These are phyloP conservation scores for Immersiporthe knoxdaviesiana DNA, from an alignment of 2,329 filamentous ascomycete species.

Conservation along the genomic window DNA sequence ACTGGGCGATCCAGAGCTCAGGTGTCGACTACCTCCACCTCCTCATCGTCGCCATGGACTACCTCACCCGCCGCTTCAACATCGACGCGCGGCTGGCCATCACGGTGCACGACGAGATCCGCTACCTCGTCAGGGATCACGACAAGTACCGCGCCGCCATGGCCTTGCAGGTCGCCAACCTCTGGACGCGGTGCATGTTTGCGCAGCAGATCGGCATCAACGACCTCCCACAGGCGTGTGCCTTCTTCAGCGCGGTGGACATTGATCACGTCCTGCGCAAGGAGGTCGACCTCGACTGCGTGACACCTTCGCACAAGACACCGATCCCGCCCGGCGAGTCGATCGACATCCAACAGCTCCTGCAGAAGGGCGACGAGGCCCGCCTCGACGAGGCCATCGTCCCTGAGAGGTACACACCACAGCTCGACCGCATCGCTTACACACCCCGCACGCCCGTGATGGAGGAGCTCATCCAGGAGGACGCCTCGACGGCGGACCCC, in stretches of 20 bases:
- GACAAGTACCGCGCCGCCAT: constrained; percentile 90
- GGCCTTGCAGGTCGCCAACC: constrained; percentile 89
- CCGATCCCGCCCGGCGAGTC: constrained; percentile 85
- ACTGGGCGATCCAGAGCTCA: constrained; percentile 98
- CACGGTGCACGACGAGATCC: constrained; percentile 96
- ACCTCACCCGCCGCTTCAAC: constrained; percentile 82
- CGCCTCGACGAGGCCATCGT: constrained; percentile 67
- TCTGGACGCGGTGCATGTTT: constrained; percentile 98
- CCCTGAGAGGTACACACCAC: constrained; percentile 58
- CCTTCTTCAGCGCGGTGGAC: constrained; percentile 94
- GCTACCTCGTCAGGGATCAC: constrained; percentile 83
- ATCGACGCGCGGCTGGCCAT: constrained; percentile 85
- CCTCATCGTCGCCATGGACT: constrained; percentile 92
- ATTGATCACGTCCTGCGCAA: constrained; percentile 96
- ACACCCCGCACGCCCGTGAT: constrained; percentile 77
- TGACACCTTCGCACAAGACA: constrained; percentile 82
- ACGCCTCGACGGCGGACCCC: constrained; percentile 49
- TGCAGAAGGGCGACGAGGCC: constrained; percentile 72
- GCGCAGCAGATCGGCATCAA: constrained; percentile 94
- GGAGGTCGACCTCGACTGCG: constrained; percentile 96
- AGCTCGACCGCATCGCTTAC: constrained; percentile 68
- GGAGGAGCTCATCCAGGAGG: constrained; percentile 63
- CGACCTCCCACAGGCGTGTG: constrained; percentile 90
- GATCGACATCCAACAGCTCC: constrained; percentile 77
- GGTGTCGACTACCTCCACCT: constrained; percentile 97